Conservation (phyloP, 306 rosid species). For the Senna siamea region DNA sequence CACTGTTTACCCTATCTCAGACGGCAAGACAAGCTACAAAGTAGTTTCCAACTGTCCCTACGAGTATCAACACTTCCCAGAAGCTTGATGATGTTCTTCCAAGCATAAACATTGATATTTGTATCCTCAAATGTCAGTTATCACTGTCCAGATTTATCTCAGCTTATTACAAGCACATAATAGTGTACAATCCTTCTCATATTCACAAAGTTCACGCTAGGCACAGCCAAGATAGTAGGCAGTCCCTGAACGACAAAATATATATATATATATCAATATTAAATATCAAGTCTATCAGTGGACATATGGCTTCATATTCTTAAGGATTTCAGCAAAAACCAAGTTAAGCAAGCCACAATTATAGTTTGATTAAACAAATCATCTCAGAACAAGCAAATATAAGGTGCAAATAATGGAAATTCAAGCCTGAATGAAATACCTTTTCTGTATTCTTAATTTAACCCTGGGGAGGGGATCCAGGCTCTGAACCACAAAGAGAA, state of each 20-base stretch:
- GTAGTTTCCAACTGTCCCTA: slow-evolving; percentile 48
- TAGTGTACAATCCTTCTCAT: slow-evolving; percentile 67
- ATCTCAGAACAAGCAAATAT: background rate
- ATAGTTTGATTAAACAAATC: background rate
- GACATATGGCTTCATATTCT: background rate
- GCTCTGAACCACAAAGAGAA: slow-evolving; percentile 85
- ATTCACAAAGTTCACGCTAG: slow-evolving; percentile 66
- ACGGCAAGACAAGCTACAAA: slow-evolving; percentile 23
- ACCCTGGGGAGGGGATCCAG: slow-evolving; percentile 81
- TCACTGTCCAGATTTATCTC: slow-evolving; percentile 53
- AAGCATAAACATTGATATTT: slow-evolving; percentile 48
- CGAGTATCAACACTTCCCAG: slow-evolving; percentile 44
- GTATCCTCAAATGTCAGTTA: slow-evolving; percentile 55
- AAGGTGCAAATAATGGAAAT: background rate
- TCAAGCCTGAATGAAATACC: slow-evolving; percentile 44
- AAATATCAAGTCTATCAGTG: background rate
- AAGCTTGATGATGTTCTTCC: slow-evolving; percentile 39
- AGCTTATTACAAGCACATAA: slow-evolving; percentile 64
- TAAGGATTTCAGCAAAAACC: slow-evolving; percentile 8
- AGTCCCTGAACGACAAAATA: slow-evolving; percentile 56
- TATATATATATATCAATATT: background rate
- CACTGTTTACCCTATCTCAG: slow-evolving; percentile 29
- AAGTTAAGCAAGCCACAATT: background rate
- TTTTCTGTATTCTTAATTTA: slow-evolving; percentile 40
- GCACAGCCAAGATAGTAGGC: slow-evolving; percentile 42